phyloP scores from a whole-genome alignment of 192 early-diverging fungal species.

The Thamnidium elegans region DNA sequence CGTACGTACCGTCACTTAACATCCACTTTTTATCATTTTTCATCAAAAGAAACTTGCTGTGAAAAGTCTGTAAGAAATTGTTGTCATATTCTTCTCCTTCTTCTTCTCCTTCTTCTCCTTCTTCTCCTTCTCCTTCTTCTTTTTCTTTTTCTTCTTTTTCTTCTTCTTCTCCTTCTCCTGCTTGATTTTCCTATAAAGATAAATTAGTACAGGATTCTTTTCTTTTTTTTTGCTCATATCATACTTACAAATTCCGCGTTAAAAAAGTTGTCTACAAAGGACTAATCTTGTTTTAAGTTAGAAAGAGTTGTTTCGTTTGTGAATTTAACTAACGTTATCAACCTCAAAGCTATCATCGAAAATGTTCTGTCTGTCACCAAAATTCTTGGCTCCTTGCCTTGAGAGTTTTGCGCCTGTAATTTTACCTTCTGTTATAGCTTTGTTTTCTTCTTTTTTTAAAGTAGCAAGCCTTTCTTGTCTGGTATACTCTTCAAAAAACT shows the following conservation, averaged over 20 bases:
- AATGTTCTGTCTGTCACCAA: no score
- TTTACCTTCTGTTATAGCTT: no score
- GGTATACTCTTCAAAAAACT: no score
- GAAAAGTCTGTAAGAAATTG: background rate
- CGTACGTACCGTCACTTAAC: background rate
- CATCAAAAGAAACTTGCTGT: conserved; percentile 1
- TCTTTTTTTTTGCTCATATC: background rate
- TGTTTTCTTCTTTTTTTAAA: no score
- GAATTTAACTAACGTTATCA: no score
- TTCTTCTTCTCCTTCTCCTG: background rate
- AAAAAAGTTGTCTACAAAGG: background rate
- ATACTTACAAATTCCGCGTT: background rate
- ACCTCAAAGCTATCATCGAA: no score
- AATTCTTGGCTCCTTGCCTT: no score
- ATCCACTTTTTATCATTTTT: conserved; percentile 1
- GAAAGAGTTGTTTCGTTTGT: no score
- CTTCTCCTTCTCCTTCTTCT: background rate
- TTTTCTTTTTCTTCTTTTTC: background rate
- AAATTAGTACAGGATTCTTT: conserved; percentile 1
- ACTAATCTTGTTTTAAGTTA: background rate
- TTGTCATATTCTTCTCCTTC: background rate
- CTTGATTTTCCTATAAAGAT: background rate
- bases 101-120: background rate
- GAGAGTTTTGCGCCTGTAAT: no score
- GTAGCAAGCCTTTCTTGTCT: no score